Evolutionary conservation across 306 rosid genomes (phyloP).

Genomic region (Hippophae rhamnoides): DNA sequence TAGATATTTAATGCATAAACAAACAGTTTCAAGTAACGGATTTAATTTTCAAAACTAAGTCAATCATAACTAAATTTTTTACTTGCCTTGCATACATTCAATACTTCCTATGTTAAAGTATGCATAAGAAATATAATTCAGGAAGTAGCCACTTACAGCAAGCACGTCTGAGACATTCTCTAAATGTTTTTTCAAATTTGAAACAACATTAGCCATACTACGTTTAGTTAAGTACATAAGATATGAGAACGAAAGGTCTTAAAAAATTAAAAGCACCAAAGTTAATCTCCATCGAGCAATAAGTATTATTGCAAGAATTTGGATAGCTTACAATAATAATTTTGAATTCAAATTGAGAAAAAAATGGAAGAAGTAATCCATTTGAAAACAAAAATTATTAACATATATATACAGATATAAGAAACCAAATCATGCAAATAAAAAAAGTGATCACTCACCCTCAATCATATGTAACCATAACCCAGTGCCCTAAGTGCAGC

Average conservation of each 20-base stretch:
- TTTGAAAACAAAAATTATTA: not conserved
- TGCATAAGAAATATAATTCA: not conserved
- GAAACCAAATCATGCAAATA: conserved; percentile 4
- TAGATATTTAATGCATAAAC: too few species aligned
- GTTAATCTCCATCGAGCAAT: not conserved
- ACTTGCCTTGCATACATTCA: too few species aligned
- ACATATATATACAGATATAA: conserved; percentile 9
- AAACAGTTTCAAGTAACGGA: too few species aligned
- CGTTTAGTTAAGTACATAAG: conserved; percentile 92
- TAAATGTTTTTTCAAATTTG: conserved; percentile 70
- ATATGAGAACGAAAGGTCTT: conserved; percentile 85
- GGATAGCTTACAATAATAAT: not conserved
- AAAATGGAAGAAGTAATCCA: conserved; percentile 1
- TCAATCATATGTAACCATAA: conserved; percentile 97
- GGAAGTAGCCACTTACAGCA: conserved; percentile 54
- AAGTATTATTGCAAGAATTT: too few species aligned
- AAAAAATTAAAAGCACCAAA: conserved; percentile 14
- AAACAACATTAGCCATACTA: conserved; percentile 74
- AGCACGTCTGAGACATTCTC: conserved; percentile 75
- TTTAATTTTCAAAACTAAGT: too few species aligned
- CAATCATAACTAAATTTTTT: too few species aligned
- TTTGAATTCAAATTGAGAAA: not conserved
- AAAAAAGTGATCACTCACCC: conserved; percentile 36
- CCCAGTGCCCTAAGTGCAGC: conserved; percentile 75
- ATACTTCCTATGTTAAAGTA: too few species aligned